These are phyloP conservation scores for Talaromyces verruculosus DNA, from an alignment of 2,329 filamentous ascomycete species.

Conservation along the genomic window DNA sequence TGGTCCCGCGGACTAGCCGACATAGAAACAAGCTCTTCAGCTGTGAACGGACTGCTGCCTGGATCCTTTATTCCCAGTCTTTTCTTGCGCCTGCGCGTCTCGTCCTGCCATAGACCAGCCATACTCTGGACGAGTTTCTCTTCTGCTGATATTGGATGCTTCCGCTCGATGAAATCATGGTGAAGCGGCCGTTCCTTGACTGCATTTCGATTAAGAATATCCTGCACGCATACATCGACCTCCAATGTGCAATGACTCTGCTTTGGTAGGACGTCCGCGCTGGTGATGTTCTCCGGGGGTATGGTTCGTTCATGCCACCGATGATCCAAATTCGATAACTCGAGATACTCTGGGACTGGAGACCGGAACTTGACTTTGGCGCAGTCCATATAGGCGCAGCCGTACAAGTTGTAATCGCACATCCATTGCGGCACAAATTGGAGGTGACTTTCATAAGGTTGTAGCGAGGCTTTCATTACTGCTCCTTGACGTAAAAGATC, in stretches of 20 bases:
- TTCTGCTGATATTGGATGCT: constrained; percentile 62
- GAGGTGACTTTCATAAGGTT: constrained; percentile 91
- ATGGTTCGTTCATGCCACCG: constrained; percentile 80
- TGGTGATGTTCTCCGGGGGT: constrained; percentile 56
- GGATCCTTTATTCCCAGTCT: constrained; percentile 65
- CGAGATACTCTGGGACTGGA: constrained; percentile 70
- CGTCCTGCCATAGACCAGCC: constrained; percentile 89
- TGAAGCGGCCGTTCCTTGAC: constrained; percentile 77
- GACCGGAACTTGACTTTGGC: constrained; percentile 69
- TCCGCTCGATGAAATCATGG: constrained; percentile 78
- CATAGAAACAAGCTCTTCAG: constrained; percentile 82
- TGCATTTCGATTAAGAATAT: constrained; percentile 80
- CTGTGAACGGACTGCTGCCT: constrained; percentile 73
- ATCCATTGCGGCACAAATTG: constrained; percentile 96
- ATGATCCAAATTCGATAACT: constrained; percentile 62
- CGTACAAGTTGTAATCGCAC: constrained; percentile 96
- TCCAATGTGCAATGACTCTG: constrained; percentile 87
- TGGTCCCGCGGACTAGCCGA: constrained; percentile 75
- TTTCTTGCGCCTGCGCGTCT: constrained; percentile 73
- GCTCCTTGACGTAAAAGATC: constrained; percentile 86
- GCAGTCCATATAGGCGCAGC: constrained; percentile 81
- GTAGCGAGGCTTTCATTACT: constrained; percentile 78
- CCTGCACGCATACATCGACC: constrained; percentile 82
- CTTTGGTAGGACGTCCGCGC: constrained; percentile 66
- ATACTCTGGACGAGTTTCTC: constrained; percentile 90